Percentiles rank a stretch among this genome's conserved stretches.
Evolutionary conservation across 257 asterid genomes (phyloP).

Genomic region (Craterostigma plantagineum): DNA sequence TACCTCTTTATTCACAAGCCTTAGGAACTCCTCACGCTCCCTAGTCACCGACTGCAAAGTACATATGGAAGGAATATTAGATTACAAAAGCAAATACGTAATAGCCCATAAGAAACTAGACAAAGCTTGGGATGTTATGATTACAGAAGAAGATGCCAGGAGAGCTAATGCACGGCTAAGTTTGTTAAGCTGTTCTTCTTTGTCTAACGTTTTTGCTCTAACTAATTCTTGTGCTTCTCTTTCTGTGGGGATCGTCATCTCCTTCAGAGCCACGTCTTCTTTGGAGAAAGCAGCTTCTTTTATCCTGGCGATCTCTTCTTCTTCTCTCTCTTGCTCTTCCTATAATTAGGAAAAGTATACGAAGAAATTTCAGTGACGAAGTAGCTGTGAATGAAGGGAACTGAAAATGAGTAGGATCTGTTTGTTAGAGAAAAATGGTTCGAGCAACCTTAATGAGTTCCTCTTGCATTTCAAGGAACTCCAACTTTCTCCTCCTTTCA

Average conservation of each 20-base stretch:
- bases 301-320: conserved; percentile 31
- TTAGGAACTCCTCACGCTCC: conserved; percentile 74
- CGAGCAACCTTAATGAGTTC: conserved; percentile 64
- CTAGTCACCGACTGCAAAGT: conserved; percentile 67
- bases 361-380: neutral
- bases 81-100: neutral
- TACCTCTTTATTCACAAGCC: conserved; percentile 90
- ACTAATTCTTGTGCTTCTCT: conserved; percentile 64
- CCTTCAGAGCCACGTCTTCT: conserved; percentile 60
- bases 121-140: conserved; percentile 7
- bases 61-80: conserved; percentile 6
- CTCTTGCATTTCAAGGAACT: conserved; percentile 81
- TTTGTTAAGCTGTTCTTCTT: conserved; percentile 69
- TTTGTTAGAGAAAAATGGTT: conserved; percentile 8
- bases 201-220: conserved; percentile 60
- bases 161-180: conserved; percentile 84
- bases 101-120: conserved; percentile 8
- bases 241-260: conserved; percentile 41
- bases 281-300: no score
- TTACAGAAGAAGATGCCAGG: conserved; percentile 85
- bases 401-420: conserved; percentile 4
- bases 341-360: conserved; percentile 11
- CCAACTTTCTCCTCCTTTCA: conserved; percentile 84
- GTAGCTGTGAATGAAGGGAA: conserved; percentile 7
- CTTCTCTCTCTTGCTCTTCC: conserved; percentile 75